Percentiles rank a stretch among this genome's conserved stretches.
phyloP scores from a whole-genome alignment of 2,329 filamentous ascomycete genomes.

The Cercospora zeina region DNA sequence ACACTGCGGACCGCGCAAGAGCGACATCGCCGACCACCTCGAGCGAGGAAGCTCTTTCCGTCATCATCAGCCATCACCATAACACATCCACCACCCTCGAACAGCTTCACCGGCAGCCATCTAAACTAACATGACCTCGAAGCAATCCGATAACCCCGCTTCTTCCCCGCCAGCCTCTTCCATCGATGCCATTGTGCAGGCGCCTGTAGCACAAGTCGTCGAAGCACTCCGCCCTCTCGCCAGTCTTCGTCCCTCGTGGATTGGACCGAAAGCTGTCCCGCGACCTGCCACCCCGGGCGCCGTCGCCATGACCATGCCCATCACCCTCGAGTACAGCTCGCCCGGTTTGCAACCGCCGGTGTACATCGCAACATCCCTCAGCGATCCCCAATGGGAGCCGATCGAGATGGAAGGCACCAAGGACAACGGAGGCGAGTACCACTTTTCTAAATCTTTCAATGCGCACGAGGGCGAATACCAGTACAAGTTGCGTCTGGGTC shows the following conservation, averaged over 20 bases:
- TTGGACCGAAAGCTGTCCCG: conserved; percentile 31
- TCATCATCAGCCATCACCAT: neutral
- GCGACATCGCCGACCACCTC: neutral
- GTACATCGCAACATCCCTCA: conserved; percentile 69
- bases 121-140: conserved; percentile 26
- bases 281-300: conserved; percentile 24
- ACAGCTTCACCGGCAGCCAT: conserved; percentile 4
- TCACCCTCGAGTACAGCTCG: conserved; percentile 63
- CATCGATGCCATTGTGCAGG: conserved; percentile 24
- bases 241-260: conserved; percentile 34
- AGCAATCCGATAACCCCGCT: conserved; percentile 16
- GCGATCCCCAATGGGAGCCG: conserved; percentile 65
- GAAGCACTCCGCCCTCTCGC: conserved; percentile 15
- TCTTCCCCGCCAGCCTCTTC: conserved; percentile 14
- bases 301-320: conserved; percentile 41
- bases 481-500: conserved; percentile 72
- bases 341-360: conserved; percentile 65
- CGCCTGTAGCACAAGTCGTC: conserved; percentile 14
- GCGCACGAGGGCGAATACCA: conserved; percentile 62
- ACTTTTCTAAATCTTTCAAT: conserved; percentile 60
- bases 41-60: neutral
- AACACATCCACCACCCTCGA: conserved; percentile 1
- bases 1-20: neutral
- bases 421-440: conserved; percentile 52
- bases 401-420: conserved; percentile 62